Conservation (phyloP, 148 eudicot genomes). For the Oxyria digyna region DNA sequence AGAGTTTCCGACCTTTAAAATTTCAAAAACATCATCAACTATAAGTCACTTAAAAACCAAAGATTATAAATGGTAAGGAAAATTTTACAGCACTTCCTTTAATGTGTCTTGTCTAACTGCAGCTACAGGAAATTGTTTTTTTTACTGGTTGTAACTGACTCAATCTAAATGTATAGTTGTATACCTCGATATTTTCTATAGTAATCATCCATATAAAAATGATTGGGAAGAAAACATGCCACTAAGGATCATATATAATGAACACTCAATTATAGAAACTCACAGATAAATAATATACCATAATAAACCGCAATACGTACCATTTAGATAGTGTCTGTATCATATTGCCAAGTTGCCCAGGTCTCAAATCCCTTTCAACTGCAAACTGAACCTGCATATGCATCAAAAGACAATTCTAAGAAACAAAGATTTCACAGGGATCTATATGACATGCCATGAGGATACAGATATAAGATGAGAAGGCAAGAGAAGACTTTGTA, state of each 20-base stretch:
- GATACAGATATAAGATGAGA: neutral
- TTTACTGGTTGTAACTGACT: neutral
- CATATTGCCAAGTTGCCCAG: slow-evolving; percentile 79
- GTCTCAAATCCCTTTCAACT: slow-evolving; percentile 95
- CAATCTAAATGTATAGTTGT: neutral
- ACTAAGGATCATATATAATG: neutral
- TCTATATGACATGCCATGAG: neutral
- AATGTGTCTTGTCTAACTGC: no score
- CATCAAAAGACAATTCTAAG: neutral
- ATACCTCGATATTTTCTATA: neutral
- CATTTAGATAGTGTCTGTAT: slow-evolving; percentile 65
- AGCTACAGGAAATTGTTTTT: neutral
- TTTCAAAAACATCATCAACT: slow-evolving; percentile 1
- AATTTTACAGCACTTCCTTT: no score
- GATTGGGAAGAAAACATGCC: neutral
- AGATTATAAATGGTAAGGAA: no score
- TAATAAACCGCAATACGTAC: slow-evolving; percentile 22
- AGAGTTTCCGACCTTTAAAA: slow-evolving; percentile 64
- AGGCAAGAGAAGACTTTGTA: slow-evolving; percentile 6
- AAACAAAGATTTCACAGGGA: slow-evolving; percentile 1
- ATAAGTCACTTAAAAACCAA: neutral
- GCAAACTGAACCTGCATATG: slow-evolving; percentile 75
- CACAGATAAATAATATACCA: neutral
- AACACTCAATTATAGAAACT: neutral
- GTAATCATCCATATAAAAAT: neutral